These are phyloP conservation scores for Mortierella sp. DNA, from an alignment of 371 early-diverging fungal genomes.

Conservation along the genomic window DNA sequence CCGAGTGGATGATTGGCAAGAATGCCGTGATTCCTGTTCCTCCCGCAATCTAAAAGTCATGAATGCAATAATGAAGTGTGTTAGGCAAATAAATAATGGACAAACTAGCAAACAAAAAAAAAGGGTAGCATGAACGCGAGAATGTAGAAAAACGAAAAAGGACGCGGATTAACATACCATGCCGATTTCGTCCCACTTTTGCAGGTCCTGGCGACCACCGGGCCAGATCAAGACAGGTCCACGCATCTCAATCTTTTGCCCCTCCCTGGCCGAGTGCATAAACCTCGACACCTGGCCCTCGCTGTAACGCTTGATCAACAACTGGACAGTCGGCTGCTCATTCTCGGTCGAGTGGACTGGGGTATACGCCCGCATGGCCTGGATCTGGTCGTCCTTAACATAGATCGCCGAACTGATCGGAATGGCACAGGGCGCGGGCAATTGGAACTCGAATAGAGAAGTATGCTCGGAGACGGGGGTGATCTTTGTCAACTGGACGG, in stretches of 20 bases:
- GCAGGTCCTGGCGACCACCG: constrained; percentile 31
- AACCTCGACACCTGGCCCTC: constrained; percentile 58
- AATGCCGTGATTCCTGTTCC: constrained; percentile 55
- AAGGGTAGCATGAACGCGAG: not conserved
- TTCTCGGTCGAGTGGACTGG: constrained; percentile 40
- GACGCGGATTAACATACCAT: constrained; percentile 53
- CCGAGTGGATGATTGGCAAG: constrained; percentile 51
- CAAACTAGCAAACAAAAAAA: not conserved
- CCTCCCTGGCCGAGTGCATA: constrained; percentile 42
- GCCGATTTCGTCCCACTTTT: constrained; percentile 56
- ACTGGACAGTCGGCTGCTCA: constrained; percentile 34
- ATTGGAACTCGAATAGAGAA: constrained; percentile 49
- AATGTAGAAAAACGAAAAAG: no score
- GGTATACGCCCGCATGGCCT: constrained; percentile 57
- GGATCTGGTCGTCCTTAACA: constrained; percentile 55
- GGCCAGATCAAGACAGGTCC: constrained; percentile 56
- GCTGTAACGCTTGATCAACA: constrained; percentile 50
- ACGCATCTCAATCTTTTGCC: constrained; percentile 51
- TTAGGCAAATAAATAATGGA: not conserved
- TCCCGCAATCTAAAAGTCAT: constrained; percentile 38
- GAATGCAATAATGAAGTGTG: not conserved
- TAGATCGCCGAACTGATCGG: constrained; percentile 51
- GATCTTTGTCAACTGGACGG: constrained; percentile 36
- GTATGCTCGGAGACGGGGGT: constrained; percentile 34
- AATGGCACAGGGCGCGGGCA: constrained; percentile 40